phyloP scores from a whole-genome alignment of 2,329 filamentous ascomycete genomes.

The Penicillium sp. region DNA sequence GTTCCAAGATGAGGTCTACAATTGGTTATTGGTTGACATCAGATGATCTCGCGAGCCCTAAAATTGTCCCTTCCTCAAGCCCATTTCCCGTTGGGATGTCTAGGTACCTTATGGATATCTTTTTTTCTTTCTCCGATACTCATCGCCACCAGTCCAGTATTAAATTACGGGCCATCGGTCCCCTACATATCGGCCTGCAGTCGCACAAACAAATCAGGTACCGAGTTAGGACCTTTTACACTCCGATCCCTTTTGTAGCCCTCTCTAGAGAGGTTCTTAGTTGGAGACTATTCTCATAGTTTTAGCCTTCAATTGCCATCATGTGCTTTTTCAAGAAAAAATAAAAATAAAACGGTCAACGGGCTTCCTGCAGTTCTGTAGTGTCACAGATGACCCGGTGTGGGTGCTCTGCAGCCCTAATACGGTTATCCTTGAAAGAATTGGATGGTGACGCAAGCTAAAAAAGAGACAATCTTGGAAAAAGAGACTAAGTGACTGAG shows the following conservation, averaged over 20 bases:
- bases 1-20: not conserved
- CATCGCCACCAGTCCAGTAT: conserved; percentile 10
- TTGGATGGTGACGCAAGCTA: conserved; percentile 3
- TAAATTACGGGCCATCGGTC: conserved; percentile 10
- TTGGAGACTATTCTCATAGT: not conserved
- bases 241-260: not conserved
- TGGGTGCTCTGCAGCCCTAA: conserved; percentile 6
- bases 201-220: conserved; percentile 23
- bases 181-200: conserved; percentile 8
- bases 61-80: not conserved
- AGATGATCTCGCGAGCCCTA: conserved; percentile 11
- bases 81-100: not conserved
- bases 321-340: conserved; percentile 3
- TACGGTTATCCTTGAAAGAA: conserved; percentile 5
- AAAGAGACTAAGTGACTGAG: not conserved
- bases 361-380: conserved; percentile 6
- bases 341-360: conserved; percentile 3
- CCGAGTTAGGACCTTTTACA: conserved; percentile 10
- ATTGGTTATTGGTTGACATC: conserved; percentile 1
- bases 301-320: not conserved
- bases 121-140: conserved; percentile 12
- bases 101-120: not conserved
- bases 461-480: not conserved
- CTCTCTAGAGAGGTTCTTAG: not conserved
- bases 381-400: conserved; percentile 11